Base-by-base conservation (phyloP, 2,329 filamentous ascomycete species). In the Colletotrichum sp. region DNA sequence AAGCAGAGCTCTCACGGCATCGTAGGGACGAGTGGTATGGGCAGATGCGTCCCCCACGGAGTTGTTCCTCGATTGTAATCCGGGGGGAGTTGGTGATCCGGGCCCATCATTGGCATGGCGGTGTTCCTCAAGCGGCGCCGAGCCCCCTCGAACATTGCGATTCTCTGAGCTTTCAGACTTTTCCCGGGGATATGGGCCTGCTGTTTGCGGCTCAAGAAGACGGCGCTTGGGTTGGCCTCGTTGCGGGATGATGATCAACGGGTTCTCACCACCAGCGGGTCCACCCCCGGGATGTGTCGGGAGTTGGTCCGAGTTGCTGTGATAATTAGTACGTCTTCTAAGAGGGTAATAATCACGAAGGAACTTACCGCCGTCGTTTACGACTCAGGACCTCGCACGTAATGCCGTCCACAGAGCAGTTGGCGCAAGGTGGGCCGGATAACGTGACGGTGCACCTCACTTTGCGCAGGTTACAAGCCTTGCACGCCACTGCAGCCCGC, bases 381-480 rank as follows among this genome's bases (percentile, higher is more conserved):
- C 66, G 71, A 55, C 64, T 61, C 21, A 66, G 61, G 5, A 79
- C 71, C 74, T 79, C 74, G 15, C 80, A 80, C 6, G 52, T 30
- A 7, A 78, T 67, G 5, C 78, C 77, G 18, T 80, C 79, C 7
- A 77, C 60, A 3, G 78, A 61, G 36, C 80, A 81, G 55, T 81
- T 81, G 36, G 76, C 76, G 68, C 80, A 81, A 2, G 80, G 79
- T 5, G 64, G 74, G 2, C 80, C 80, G 3, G 78, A 78, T 26
- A 78, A 48, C 9, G 79, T 73, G 48, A 81, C 74, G 1, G 59
- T 79, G n/a, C 80, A 81, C 24, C 80, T 72, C 24, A 80, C 79
- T 55, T 81, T 80, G 28, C 80, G 78, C 24, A 60, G 52, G 9
- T 80, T 76, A 59, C 79, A 81, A 36, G 79, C 75, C 26, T 77